These are phyloP conservation scores for Iberis pinnata DNA, from an alignment of 345 rosid species.

Conservation along the genomic window DNA sequence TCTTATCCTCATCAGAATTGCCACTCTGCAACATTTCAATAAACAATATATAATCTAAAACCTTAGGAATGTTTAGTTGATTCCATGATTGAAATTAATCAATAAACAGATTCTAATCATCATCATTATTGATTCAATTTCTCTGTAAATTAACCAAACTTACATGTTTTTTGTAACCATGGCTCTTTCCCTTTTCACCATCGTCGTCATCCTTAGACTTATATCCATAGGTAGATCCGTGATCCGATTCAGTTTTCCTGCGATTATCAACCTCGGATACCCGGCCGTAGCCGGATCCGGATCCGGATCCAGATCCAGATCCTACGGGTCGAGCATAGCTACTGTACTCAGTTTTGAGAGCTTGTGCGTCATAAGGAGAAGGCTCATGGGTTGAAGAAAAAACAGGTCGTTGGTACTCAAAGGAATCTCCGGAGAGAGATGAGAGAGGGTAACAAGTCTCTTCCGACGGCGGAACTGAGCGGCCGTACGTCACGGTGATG, in stretches of 20 bases:
- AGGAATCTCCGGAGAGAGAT: constrained; percentile 39
- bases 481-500: constrained; percentile 58
- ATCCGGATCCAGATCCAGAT: constrained; percentile 22
- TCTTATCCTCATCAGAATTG: constrained; percentile 2
- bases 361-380: constrained; percentile 56
- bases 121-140: no score
- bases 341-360: constrained; percentile 58
- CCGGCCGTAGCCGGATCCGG: constrained; percentile 37
- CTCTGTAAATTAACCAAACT: constrained; percentile 14
- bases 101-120: no score
- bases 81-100: neutral
- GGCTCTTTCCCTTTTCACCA: constrained; percentile 32
- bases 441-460: constrained; percentile 60
- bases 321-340: constrained; percentile 56
- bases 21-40: constrained; percentile 12
- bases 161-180: constrained; percentile 71
- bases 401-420: constrained; percentile 63
- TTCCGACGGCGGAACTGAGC: constrained; percentile 53
- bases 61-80: neutral
- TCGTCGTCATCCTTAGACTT: constrained; percentile 28
- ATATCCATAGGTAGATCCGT: constrained; percentile 34
- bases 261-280: constrained; percentile 20
- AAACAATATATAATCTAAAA: neutral
- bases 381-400: constrained; percentile 49
- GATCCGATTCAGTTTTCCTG: constrained; percentile 28